Evolutionary conservation across 805 yeast genomes (phyloP).

Genomic region (Ogataea trehalophila): DNA sequence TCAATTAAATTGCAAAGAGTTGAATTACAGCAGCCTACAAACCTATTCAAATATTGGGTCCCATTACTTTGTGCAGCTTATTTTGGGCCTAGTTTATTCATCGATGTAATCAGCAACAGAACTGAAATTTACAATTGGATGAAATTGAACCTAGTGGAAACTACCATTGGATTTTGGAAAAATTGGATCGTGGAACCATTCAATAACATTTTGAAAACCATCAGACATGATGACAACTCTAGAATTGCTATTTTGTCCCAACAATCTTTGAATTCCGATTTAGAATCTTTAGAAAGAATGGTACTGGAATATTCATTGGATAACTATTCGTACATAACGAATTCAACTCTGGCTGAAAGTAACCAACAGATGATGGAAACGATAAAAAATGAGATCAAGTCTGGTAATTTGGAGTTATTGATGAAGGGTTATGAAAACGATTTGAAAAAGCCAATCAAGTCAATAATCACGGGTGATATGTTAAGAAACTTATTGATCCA

Average conservation of each 20-base stretch:
- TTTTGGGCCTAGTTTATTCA: conserved; percentile 51
- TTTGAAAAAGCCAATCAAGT: conserved; percentile 61
- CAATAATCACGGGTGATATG: conserved; percentile 62
- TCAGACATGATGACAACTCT: conserved; percentile 76
- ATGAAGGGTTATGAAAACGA: conserved; percentile 79
- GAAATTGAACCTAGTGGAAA: conserved; percentile 54
- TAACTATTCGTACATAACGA: conserved; percentile 14
- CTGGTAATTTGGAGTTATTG: conserved; percentile 76
- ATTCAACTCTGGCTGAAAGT: background rate
- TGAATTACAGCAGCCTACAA: conserved; percentile 35
- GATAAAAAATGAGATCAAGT: conserved; percentile 46
- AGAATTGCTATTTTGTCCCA: conserved; percentile 75
- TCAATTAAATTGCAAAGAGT: conserved; percentile 1
- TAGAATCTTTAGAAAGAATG: conserved; percentile 83
- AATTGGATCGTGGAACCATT: conserved; percentile 86
- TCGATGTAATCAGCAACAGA: conserved; percentile 45
- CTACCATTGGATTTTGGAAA: conserved; percentile 57
- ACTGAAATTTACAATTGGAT: conserved; percentile 53
- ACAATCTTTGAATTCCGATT: conserved; percentile 72
- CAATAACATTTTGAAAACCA: conserved; percentile 64
- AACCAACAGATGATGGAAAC: conserved; percentile 16
- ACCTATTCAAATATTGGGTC: conserved; percentile 55
- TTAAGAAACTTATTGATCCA: conserved; percentile 79
- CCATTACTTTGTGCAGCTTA: conserved; percentile 33
- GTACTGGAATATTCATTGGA: conserved; percentile 63